Evolutionary conservation across 768 basidiomycete species (phyloP).

Genomic region (Boletus edulis): DNA sequence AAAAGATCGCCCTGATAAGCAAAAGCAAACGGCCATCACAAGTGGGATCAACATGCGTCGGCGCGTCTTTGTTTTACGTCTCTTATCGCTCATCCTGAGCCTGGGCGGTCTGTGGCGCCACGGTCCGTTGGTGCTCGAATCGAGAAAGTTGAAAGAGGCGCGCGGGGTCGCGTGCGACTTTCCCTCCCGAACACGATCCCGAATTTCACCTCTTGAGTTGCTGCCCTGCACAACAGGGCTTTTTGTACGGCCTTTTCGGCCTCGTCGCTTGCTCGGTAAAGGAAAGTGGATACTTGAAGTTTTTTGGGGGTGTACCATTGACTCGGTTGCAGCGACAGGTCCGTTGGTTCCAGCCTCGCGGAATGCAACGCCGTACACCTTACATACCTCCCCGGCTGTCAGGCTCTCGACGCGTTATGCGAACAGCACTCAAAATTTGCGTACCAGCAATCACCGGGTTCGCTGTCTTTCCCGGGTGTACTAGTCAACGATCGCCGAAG

Average conservation of each 20-base stretch:
- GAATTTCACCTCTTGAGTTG: neutral
- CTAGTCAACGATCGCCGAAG: slow-evolving; percentile 3
- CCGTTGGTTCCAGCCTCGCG: slow-evolving; percentile 2
- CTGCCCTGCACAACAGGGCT: slow-evolving; percentile 2
- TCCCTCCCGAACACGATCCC: slow-evolving; percentile 17
- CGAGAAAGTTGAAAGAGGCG: slow-evolving; percentile 15
- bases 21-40: neutral
- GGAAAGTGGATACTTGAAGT: slow-evolving; percentile 5
- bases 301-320: slow-evolving; percentile 4
- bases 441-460: neutral
- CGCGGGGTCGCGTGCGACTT: neutral
- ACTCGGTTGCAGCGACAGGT: slow-evolving; percentile 3
- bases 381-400: neutral
- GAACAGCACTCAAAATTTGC: neutral
- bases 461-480: neutral
- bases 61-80: slow-evolving; percentile 25
- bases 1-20: neutral
- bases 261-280: slow-evolving; percentile 9
- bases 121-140: slow-evolving; percentile 12
- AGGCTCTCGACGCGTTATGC: neutral
- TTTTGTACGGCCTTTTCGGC: neutral
- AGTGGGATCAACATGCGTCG: slow-evolving; percentile 17
- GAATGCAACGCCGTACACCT: neutral
- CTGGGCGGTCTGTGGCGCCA: neutral
- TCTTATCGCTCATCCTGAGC: neutral